Evolutionary conservation across 2,329 filamentous ascomycete species (phyloP), one percentile per base, ranked within the genome.

Genomic region (Claviceps maximensis): DNA sequence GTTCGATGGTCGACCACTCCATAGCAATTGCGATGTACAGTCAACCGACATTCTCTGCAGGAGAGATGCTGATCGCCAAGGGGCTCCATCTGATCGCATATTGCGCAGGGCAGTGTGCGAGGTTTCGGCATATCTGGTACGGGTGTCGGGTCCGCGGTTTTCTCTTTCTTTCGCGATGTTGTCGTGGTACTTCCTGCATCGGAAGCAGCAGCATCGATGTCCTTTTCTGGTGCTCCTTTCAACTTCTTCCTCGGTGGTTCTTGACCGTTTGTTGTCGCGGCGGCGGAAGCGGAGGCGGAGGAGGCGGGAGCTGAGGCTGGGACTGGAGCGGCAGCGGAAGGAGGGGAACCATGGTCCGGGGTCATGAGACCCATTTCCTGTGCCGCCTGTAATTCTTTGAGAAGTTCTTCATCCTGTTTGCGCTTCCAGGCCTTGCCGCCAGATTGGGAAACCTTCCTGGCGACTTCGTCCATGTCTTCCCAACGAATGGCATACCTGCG

Each of bases 401-500:
- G 73, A 15, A 96, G 74, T 64, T 97, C 93, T 66, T 97, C 91
- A 58, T 98, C 93, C 54, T 95, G 84, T 64, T 86, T 87, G 54
- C 87, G 82, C 71, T 93, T 94, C 82, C 84, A 90, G 4, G 87
- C 85, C 60, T 88, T 84, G 47, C 87, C 86, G 45, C 89, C 87
- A 47, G 83, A 81, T 58, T 86, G 82, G 1, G 84, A 80, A 44
- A 94, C 83, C 71, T 95, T 95, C 71, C 90, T 95, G 41, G 84
- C 81, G 40, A 95, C 80, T 61, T 97, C 91, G 44, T 97, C 93
- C 15, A 89, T 79, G 59, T 95, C 88, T 67, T 97, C 93, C 83
- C 89, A 98, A 59, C 94, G 88, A 56, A 98, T 89, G 17, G 86
- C 91, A 67, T 98, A 98, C 58, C 91, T 87, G 49, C 93, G 84